Evolutionary conservation across 306 rosid genomes (phyloP).

Genomic region (Hylodesmum podocarpum): DNA sequence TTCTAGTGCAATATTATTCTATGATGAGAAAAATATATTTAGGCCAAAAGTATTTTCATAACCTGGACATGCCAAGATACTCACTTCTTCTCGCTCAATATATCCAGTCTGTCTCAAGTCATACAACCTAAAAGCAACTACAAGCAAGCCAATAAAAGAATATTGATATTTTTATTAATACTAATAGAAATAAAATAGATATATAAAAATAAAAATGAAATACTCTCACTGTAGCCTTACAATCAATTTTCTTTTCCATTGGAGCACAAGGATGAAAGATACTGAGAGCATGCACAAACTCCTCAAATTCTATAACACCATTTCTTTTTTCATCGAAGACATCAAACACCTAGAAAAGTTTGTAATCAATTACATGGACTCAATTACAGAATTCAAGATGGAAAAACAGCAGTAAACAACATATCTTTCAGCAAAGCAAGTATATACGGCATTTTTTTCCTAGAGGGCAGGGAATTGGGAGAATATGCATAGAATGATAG

Average conservation of each 20-base stretch:
- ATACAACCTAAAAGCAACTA: slow-evolving; percentile 75
- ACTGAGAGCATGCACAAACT: slow-evolving; percentile 64
- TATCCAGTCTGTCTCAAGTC: slow-evolving; percentile 74
- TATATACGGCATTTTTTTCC: not conserved
- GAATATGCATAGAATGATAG: not conserved
- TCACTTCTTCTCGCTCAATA: slow-evolving; percentile 75
- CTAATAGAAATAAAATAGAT: not conserved
- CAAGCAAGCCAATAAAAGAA: slow-evolving; percentile 33
- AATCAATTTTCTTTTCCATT: slow-evolving; percentile 58
- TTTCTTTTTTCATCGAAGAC: slow-evolving; percentile 64
- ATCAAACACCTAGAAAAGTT: slow-evolving; percentile 59
- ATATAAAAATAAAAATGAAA: slow-evolving; percentile 10
- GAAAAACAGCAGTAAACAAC: slow-evolving; percentile 14
- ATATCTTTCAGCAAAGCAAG: slow-evolving; percentile 11
- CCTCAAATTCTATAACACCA: slow-evolving; percentile 76
- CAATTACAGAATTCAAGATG: not conserved
- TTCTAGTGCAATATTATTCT: slow-evolving; percentile 17
- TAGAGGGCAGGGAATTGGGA: not conserved
- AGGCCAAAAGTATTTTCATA: slow-evolving; percentile 12
- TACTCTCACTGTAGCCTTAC: slow-evolving; percentile 42
- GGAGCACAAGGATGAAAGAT: slow-evolving; percentile 72
- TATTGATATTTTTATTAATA: not conserved
- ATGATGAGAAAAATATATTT: not conserved
- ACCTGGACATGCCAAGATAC: slow-evolving; percentile 29
- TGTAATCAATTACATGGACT: slow-evolving; percentile 1